Evolutionary conservation across 768 basidiomycete genomes (phyloP).

Genomic region (Sporobolomyces pararoseus): DNA sequence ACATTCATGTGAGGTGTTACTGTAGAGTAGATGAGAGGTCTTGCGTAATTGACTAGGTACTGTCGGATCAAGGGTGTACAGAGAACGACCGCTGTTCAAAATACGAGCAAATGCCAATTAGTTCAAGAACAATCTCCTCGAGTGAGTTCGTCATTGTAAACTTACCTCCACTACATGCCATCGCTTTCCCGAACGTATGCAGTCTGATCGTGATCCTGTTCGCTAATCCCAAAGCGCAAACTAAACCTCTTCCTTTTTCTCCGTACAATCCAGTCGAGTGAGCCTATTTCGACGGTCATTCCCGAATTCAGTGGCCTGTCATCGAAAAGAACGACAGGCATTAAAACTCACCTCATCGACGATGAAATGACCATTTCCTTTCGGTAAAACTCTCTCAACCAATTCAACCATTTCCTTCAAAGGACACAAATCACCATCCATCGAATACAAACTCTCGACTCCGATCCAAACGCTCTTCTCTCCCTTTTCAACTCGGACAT

Average conservation of each 20-base stretch:
- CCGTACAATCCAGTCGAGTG: conserved; percentile 91
- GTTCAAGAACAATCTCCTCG: conserved; percentile 4
- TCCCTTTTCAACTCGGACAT: conserved; percentile 52
- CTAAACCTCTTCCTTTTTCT: conserved; percentile 67
- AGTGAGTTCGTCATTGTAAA: not conserved
- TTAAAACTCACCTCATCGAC: conserved; percentile 62
- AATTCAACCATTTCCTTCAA: conserved; percentile 63
- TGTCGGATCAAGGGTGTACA: conserved; percentile 67
- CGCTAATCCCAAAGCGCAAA: conserved; percentile 66
- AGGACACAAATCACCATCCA: conserved; percentile 91
- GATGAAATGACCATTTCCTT: conserved; percentile 65
- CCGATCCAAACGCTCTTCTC: conserved; percentile 62
- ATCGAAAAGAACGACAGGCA: not conserved
- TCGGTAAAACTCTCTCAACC: conserved; percentile 60
- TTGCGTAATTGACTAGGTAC: conserved; percentile 86
- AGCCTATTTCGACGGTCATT: conserved; percentile 51
- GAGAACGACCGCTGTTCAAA: conserved; percentile 69
- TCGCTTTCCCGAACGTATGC: conserved; percentile 89
- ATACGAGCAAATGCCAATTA: no score
- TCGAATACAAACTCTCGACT: conserved; percentile 85
- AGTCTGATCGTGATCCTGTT: conserved; percentile 67
- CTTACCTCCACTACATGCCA: conserved; percentile 80
- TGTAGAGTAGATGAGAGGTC: conserved; percentile 88
- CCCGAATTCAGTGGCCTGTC: no score
- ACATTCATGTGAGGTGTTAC: conserved; percentile 72